Evolutionary conservation across 441 rosid genomes (phyloP), one percentile per base, ranked within the genome.

Genomic region (Omphalea diandra): DNA sequence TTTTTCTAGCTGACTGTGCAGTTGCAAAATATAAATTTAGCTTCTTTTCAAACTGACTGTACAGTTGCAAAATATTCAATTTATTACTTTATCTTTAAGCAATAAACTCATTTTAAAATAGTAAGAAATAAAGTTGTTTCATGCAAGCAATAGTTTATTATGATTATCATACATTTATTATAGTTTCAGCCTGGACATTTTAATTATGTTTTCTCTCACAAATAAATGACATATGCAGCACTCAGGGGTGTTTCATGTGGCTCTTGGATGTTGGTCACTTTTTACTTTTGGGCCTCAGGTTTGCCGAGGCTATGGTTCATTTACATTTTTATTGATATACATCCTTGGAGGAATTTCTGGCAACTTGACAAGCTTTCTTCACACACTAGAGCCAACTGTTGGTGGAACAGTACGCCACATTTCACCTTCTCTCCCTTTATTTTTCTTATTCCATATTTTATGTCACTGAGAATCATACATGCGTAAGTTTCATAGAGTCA

Each of bases 291-390:
- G 96, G 54, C 94, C 94, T 69, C 88, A 78, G 72, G 96, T 88
- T 53, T 87, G 90, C 76, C 83, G 85, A 73, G 83, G 77, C 59
- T 93, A 90, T 65, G 98, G 98, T 31, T 72, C 90, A 10, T 81
- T 89, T 70, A 83, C 96, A 9, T 90, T 90, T 68, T 70, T 85
- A 77, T 80, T 93, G 82, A 88, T 90, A 53, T 93, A 83, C 83
- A 52, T 86, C 14, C 91, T 93, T 6, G 98, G 97, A 68, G 98
- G 98, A 60, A 77, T 93, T 74, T 84, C 93, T 49, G 96, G 97
- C 68, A 90, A 90, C 85, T 78, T 89, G 79, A 85, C 82, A 46
- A 93, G 97, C 82, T 93, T 86, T 81, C 90, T 93, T 71, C 98
- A 86, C 69, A 93, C 97, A 7, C 80, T 93, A 71, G 87, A 81